Percentiles rank a stretch among this genome's conserved stretches.
These are phyloP conservation scores for Prunus davidiana DNA, from an alignment of 306 rosid species.

Conservation along the genomic window DNA sequence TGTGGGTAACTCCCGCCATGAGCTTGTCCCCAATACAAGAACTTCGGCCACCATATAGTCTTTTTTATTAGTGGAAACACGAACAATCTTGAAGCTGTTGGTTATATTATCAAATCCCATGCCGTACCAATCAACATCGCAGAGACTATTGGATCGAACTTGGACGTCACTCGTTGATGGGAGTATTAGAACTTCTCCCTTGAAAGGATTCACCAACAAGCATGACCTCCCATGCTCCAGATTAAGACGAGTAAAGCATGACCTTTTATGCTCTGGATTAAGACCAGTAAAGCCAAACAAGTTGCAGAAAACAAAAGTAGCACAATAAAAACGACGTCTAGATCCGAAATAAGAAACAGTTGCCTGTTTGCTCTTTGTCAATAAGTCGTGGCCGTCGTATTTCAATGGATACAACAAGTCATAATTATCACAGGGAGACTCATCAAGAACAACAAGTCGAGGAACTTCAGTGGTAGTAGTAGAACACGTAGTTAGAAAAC, in stretches of 20 bases:
- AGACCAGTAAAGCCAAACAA: neutral
- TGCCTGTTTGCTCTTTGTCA: neutral
- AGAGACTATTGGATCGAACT: neutral
- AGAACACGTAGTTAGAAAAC: neutral
- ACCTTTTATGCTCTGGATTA: neutral
- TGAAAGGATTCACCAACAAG: neutral
- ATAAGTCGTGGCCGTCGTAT: neutral
- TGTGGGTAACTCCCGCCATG: neutral
- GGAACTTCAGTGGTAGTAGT: neutral
- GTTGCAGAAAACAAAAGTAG: neutral
- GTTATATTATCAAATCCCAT: conserved; percentile 1
- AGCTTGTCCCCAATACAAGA: neutral
- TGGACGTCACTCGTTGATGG: neutral
- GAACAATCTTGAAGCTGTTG: neutral
- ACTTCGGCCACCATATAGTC: neutral
- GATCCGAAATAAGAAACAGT: neutral
- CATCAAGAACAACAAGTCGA: neutral
- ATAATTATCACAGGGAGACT: neutral
- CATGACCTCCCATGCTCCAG: neutral
- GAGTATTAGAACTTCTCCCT: neutral
- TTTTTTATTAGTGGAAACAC: neutral
- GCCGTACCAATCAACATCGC: neutral
- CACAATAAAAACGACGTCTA: neutral
- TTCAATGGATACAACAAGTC: neutral
- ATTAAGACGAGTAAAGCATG: neutral